phyloP scores from a whole-genome alignment of 2,329 filamentous ascomycete genomes.

The Diplodia corticola region DNA sequence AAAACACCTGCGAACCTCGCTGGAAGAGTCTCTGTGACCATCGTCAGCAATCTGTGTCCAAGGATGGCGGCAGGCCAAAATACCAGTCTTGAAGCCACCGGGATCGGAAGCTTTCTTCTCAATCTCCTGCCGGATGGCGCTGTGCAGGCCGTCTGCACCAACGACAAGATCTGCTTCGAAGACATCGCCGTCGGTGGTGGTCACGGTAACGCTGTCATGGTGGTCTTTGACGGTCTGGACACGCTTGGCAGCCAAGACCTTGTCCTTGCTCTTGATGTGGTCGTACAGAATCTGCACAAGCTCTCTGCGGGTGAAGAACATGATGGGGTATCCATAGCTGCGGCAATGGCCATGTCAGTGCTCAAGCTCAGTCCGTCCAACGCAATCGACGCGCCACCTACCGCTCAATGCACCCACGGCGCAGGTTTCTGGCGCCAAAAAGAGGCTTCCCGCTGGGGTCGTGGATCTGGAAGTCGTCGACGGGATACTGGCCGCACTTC shows the following conservation, averaged over 20 bases:
- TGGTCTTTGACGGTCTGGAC: background rate
- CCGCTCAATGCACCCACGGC: background rate
- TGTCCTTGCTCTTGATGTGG: conserved; percentile 28
- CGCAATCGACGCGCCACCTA: background rate
- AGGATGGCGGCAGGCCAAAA: no score
- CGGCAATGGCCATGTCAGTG: background rate
- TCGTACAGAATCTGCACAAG: conserved; percentile 31
- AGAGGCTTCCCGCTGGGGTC: background rate
- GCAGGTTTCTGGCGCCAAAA: background rate
- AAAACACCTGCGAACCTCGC: background rate
- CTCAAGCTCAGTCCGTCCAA: background rate
- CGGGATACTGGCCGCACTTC: background rate
- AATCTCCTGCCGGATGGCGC: background rate
- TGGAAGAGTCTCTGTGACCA: background rate
- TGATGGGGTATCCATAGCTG: background rate
- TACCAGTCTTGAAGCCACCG: background rate
- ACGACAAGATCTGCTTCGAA: conserved; percentile 17
- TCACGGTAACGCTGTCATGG: background rate
- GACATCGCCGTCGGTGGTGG: conserved; percentile 10
- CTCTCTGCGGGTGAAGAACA: conserved; percentile 31
- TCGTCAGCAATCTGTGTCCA: background rate
- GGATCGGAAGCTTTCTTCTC: background rate
- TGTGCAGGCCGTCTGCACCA: conserved; percentile 23
- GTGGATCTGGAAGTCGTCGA: background rate
- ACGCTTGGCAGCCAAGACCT: conserved; percentile 26